phyloP scores from a whole-genome alignment of 1,284 basidiomycete species.

The Austroboletus rostrupii region DNA sequence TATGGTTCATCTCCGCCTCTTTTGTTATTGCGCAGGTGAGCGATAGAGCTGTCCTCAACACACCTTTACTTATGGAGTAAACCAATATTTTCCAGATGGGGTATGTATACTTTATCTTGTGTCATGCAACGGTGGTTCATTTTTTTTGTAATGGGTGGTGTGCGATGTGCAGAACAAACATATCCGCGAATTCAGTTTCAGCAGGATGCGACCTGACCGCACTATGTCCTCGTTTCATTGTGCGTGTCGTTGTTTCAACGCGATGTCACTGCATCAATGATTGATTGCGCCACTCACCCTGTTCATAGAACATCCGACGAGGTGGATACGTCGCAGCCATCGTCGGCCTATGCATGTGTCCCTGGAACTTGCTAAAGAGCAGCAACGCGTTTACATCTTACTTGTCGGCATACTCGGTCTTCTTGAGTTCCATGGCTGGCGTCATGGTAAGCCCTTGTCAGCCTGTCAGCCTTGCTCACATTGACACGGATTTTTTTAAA shows the following conservation, averaged over 20 bases:
- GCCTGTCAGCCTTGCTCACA: not conserved
- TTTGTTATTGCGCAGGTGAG: slow-evolving; percentile 71
- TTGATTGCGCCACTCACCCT: not conserved
- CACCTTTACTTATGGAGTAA: slow-evolving; percentile 7
- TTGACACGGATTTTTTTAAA: not conserved
- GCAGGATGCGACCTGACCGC: slow-evolving; percentile 85
- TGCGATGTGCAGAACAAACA: slow-evolving; percentile 54
- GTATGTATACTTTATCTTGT: slow-evolving; percentile 16
- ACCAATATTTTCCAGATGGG: slow-evolving; percentile 20
- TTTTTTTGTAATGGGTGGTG: slow-evolving; percentile 7
- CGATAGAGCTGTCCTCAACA: slow-evolving; percentile 1
- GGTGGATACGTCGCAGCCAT: slow-evolving; percentile 78
- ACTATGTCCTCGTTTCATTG: slow-evolving; percentile 75
- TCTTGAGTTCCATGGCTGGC: slow-evolving; percentile 77
- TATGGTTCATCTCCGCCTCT: slow-evolving; percentile 73
- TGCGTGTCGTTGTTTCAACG: slow-evolving; percentile 28
- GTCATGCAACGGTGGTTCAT: slow-evolving; percentile 21
- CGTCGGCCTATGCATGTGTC: slow-evolving; percentile 71
- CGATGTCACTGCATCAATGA: slow-evolving; percentile 2
- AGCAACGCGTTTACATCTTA: slow-evolving; percentile 81
- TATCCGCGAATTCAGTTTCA: slow-evolving; percentile 81
- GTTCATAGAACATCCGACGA: slow-evolving; percentile 69
- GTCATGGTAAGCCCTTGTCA: slow-evolving; percentile 55
- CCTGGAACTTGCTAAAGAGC: slow-evolving; percentile 78
- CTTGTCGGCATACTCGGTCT: slow-evolving; percentile 80